phyloP scores from a whole-genome alignment of 202 grass and related monocot species.

The Schoenoplectus triqueter region DNA sequence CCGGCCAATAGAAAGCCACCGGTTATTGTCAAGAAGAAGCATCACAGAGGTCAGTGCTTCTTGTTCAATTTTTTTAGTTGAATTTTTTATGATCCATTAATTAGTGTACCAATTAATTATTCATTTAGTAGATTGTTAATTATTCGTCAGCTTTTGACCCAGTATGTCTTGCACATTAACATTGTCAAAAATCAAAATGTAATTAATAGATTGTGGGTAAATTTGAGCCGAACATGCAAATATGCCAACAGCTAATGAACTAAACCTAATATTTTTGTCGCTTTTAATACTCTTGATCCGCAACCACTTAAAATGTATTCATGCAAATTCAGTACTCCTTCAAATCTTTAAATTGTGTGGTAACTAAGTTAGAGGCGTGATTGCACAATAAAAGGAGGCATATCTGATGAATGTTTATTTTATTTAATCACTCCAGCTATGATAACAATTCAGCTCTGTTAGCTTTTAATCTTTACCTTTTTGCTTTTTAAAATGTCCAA shows the following conservation, averaged over 20 bases:
- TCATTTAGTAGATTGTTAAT: conserved; percentile 16
- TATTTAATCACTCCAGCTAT: background rate
- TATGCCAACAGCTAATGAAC: conserved; percentile 13
- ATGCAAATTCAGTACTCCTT: background rate
- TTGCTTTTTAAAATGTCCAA: background rate
- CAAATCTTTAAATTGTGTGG: background rate
- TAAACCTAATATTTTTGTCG: conserved; percentile 18
- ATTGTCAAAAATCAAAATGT: background rate
- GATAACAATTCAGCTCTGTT: background rate
- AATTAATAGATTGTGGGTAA: background rate
- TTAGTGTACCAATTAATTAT: background rate
- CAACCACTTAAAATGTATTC: background rate
- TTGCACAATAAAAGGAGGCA: background rate
- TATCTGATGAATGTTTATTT: background rate
- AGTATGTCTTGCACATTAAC: conserved; percentile 3
- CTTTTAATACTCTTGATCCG: background rate
- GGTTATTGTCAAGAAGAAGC: conserved; percentile 58
- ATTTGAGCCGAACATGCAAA: background rate
- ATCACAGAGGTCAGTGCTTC: conserved; percentile 69
- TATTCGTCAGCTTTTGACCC: conserved; percentile 1
- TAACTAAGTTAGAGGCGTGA: conserved; percentile 4
- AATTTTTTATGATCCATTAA: background rate
- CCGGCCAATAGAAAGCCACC: conserved; percentile 47
- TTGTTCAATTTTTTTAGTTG: conserved; percentile 4
- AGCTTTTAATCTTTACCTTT: background rate